These are phyloP conservation scores for Luvunga scandens DNA, from an alignment of 345 rosid genomes.

Conservation along the genomic window DNA sequence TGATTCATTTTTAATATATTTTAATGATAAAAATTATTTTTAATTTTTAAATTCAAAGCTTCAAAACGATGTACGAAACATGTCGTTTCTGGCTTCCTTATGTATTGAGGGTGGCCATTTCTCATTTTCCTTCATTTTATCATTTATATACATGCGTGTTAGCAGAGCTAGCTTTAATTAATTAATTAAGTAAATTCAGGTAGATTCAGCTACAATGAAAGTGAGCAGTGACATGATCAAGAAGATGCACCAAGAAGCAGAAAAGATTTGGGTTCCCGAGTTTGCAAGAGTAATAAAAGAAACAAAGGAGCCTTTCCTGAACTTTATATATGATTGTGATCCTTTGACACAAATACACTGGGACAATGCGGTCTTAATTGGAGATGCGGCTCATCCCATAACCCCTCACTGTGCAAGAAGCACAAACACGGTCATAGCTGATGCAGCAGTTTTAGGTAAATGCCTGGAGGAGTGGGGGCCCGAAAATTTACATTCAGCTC, in stretches of 20 bases:
- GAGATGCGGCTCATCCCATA: conserved; percentile 80
- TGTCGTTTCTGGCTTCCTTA: too few relatives aligned
- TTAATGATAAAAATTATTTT: too few relatives aligned
- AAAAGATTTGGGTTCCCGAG: conserved; percentile 57
- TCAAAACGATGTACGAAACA: too few relatives aligned
- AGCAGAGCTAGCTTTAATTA: too few relatives aligned
- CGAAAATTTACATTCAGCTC: too few relatives aligned
- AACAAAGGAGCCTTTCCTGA: conserved; percentile 71
- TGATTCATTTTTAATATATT: too few relatives aligned
- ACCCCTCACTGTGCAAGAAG: conserved; percentile 38
- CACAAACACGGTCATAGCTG: too few relatives aligned
- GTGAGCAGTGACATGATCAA: conserved; percentile 52
- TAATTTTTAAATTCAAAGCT: too few relatives aligned
- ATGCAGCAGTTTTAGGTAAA: too few relatives aligned
- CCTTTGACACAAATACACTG: conserved; percentile 48
- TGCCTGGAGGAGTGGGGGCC: too few relatives aligned
- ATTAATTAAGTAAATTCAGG: conserved; percentile 26
- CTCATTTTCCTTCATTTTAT: background rate
- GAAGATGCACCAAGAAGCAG: conserved; percentile 57
- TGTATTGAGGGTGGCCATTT: too few relatives aligned
- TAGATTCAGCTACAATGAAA: conserved; percentile 59
- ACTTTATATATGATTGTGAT: conserved; percentile 63
- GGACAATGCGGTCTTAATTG: conserved; percentile 57
- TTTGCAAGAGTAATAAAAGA: conserved; percentile 51
- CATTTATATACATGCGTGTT: background rate